Conservation (phyloP, 768 basidiomycete genomes). For the Lactifluus piperatus region DNA sequence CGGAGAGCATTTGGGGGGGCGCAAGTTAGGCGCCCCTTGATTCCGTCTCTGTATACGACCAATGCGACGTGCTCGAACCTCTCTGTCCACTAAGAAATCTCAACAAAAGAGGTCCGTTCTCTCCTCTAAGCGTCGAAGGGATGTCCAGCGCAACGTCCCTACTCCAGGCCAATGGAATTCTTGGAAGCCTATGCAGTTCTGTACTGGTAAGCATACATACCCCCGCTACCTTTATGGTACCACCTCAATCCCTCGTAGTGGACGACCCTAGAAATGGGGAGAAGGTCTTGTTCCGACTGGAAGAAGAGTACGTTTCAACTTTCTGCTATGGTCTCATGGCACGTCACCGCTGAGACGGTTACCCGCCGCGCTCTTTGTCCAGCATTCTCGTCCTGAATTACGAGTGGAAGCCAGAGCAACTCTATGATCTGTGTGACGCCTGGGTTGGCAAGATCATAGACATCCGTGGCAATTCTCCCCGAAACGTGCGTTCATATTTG, state of each 20-base stretch:
- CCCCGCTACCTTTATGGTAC: neutral
- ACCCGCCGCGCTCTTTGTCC: neutral
- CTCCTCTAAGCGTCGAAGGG: neutral
- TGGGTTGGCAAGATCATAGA: constrained; percentile 12
- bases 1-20: neutral
- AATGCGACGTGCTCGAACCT: neutral
- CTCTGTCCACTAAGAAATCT: neutral
- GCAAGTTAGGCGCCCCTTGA: neutral
- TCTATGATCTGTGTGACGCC: neutral
- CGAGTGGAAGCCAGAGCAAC: neutral
- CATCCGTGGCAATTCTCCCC: constrained; percentile 9
- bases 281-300: neutral
- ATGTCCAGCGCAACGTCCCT: neutral
- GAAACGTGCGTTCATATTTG: neutral
- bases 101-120: neutral
- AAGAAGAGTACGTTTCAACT: neutral
- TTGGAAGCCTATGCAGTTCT: constrained; percentile 8
- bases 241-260: neutral
- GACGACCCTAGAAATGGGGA: neutral
- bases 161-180: neutral
- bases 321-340: neutral
- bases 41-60: neutral
- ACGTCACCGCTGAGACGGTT: neutral
- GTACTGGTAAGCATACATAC: neutral
- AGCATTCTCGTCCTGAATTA: constrained; percentile 9